These are phyloP conservation scores for Cladosporium sp. DNA, from an alignment of 2,329 filamentous ascomycete species.

Conservation along the genomic window DNA sequence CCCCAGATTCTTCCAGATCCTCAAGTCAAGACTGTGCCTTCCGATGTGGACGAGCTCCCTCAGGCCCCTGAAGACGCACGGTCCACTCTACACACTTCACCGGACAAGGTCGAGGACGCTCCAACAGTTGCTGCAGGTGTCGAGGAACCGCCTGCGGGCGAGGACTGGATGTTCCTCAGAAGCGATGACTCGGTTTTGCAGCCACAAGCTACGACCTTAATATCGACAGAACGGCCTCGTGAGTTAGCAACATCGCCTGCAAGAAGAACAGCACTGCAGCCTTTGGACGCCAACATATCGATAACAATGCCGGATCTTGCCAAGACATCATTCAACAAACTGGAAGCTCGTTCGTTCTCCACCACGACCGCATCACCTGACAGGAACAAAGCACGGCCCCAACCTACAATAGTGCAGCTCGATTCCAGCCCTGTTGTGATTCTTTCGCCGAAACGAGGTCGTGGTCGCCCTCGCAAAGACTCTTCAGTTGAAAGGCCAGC, in stretches of 20 bases:
- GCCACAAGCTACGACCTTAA: background rate
- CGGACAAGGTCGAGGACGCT: background rate
- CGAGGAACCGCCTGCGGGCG: background rate
- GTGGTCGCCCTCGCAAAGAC: constrained; percentile 29
- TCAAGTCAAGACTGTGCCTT: background rate
- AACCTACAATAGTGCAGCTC: background rate
- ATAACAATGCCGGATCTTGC: background rate
- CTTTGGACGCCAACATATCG: constrained; percentile 29
- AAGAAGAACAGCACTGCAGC: constrained; percentile 26
- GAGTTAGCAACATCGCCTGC: background rate
- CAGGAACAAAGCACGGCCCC: background rate
- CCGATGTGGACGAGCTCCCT: background rate
- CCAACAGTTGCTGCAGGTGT: background rate
- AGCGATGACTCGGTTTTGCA: constrained; percentile 22
- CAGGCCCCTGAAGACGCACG: background rate
- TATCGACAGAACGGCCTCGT: no score
- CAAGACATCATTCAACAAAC: background rate
- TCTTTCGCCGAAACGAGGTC: constrained; percentile 1
- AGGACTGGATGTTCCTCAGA: constrained; percentile 9
- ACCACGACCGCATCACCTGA: background rate
- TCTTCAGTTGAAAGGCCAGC: background rate
- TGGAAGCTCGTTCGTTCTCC: background rate
- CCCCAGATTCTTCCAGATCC: background rate
- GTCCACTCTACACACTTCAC: background rate
- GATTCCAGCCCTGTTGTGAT: background rate